Percentiles rank a stretch among this genome's conserved stretches.
These are phyloP conservation scores for Apiotrichum gamsii DNA, from an alignment of 1,284 basidiomycete species.

Conservation along the genomic window DNA sequence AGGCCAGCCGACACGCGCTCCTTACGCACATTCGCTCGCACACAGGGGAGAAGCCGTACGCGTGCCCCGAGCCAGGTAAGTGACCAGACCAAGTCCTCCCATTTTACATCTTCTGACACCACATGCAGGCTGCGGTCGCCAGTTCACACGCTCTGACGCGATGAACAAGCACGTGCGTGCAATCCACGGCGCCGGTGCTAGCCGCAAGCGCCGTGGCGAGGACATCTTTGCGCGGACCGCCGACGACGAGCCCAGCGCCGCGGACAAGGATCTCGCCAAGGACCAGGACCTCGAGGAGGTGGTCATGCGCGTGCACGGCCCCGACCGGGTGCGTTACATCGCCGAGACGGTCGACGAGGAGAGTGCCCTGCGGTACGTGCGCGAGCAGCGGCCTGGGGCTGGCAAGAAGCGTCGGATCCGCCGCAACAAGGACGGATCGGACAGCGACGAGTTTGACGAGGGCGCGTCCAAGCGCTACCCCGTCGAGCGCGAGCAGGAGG, in stretches of 20 bases:
- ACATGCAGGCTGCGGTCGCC: conserved; percentile 77
- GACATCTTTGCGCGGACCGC: neutral
- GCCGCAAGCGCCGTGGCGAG: conserved; percentile 4
- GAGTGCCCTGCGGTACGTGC: conserved; percentile 12
- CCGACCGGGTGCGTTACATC: conserved; percentile 6
- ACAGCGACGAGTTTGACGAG: conserved; percentile 26
- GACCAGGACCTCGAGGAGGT: conserved; percentile 19
- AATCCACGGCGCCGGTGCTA: conserved; percentile 16
- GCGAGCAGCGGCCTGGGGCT: conserved; percentile 13
- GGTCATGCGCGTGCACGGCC: conserved; percentile 10
- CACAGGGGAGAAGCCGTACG: conserved; percentile 93
- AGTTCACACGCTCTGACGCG: conserved; percentile 94
- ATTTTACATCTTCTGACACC: too few relatives aligned
- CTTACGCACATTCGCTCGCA: conserved; percentile 79
- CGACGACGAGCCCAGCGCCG: conserved; percentile 14
- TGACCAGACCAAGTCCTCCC: too few relatives aligned
- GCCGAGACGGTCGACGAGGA: conserved; percentile 10
- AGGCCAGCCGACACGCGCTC: conserved; percentile 32
- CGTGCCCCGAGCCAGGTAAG: conserved; percentile 61
- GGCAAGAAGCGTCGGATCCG: conserved; percentile 12
- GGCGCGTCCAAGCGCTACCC: conserved; percentile 16
- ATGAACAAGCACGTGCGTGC: conserved; percentile 54
- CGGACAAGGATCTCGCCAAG: conserved; percentile 14
- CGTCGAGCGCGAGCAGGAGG: conserved; percentile 15
- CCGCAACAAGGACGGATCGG: conserved; percentile 9